A percentile compares a stretch with the other conserved stretches of the same genome.
phyloP scores from a whole-genome alignment of 108 stramenopile genomes.

The Pseudonitzschia pungens region DNA sequence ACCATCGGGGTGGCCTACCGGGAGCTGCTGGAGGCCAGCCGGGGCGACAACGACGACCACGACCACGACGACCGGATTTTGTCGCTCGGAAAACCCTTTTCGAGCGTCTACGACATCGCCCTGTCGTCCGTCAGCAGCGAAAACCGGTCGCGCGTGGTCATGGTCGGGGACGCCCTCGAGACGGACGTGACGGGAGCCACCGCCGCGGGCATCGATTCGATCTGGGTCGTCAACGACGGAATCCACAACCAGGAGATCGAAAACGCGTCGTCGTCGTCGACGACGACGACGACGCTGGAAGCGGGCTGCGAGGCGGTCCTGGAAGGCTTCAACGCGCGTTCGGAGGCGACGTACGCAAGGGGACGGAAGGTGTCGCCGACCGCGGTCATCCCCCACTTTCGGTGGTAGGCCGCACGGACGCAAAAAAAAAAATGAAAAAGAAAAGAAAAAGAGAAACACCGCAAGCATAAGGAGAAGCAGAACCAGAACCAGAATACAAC shows the following conservation, averaged over 20 bases:
- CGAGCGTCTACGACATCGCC: slow-evolving; percentile 72
- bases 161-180: slow-evolving; percentile 88
- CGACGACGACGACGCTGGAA: too few relatives aligned
- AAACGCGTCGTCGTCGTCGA: slow-evolving; percentile 15
- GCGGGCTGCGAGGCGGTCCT: slow-evolving; percentile 42
- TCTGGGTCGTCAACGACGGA: slow-evolving; percentile 78
- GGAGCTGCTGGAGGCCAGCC: slow-evolving; percentile 24
- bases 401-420: slow-evolving; percentile 27
- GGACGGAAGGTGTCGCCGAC: slow-evolving; percentile 31
- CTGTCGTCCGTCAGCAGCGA: slow-evolving; percentile 18
- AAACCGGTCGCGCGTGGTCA: slow-evolving; percentile 41
- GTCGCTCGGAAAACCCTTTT: slow-evolving; percentile 81
- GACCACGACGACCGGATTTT: slow-evolving; percentile 41
- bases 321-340: slow-evolving; percentile 50
- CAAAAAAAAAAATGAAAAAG: too few relatives aligned
- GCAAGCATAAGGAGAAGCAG: too few relatives aligned
- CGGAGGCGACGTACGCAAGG: slow-evolving; percentile 34
- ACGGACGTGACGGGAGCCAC: slow-evolving; percentile 76
- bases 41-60: slow-evolving; percentile 3
- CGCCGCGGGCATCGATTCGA: slow-evolving; percentile 40
- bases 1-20: slow-evolving; percentile 82
- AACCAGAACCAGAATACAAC: too few relatives aligned
- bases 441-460: neutral
- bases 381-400: slow-evolving; percentile 32
- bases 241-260: slow-evolving; percentile 57